A percentile compares a stretch with the other conserved stretches of the same genome.
These are phyloP conservation scores for Diaporthe vaccinii DNA, from an alignment of 2,329 filamentous ascomycete species.

Conservation along the genomic window DNA sequence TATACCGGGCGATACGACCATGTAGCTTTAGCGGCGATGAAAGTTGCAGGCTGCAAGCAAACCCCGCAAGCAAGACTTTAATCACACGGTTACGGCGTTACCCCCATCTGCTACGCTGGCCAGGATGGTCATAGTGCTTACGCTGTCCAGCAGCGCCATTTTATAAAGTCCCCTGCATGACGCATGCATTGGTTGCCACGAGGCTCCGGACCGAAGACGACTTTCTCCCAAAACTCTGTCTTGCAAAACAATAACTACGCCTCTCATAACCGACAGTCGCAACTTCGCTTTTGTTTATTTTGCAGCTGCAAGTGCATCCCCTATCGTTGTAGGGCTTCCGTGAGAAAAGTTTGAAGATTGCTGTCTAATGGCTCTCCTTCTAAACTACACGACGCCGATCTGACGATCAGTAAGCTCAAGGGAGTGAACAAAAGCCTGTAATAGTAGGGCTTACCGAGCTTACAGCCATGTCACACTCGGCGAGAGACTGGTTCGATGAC, in stretches of 20 bases:
- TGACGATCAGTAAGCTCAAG: background rate
- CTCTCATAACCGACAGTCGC: too few species aligned
- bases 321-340: too few species aligned
- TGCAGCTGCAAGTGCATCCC: too few species aligned
- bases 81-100: background rate
- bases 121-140: background rate
- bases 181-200: background rate
- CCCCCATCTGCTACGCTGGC: background rate
- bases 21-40: background rate
- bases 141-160: background rate
- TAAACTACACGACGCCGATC: too few species aligned
- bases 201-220: background rate
- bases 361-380: too few species aligned
- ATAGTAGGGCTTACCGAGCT: background rate
- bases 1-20: too few species aligned
- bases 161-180: background rate
- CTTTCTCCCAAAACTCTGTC: background rate
- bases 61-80: background rate
- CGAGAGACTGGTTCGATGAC: background rate
- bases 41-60: background rate
- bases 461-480: conserved; percentile 1
- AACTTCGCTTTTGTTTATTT: too few species aligned
- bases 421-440: background rate
- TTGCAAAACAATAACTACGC: too few species aligned
- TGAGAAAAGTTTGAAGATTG: too few species aligned